Evolutionary conservation across 345 rosid genomes (phyloP), one percentile per base, ranked within the genome.

Genomic region (Draba incana): DNA sequence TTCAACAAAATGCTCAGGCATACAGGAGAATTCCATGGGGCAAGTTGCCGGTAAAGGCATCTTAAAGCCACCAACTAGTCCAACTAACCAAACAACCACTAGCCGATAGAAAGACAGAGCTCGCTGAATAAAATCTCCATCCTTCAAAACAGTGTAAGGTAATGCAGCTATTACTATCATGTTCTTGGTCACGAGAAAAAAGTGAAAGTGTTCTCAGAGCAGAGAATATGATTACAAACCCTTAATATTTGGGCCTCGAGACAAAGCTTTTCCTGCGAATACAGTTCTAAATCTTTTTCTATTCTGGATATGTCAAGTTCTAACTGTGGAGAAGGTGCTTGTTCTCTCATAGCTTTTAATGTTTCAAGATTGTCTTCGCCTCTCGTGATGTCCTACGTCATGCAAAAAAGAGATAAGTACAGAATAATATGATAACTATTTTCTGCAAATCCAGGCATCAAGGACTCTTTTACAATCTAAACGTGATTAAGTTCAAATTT

Each of bases 1-100:
- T 81, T 95, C 99, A 68, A 88, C 86, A 81, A 95, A 95, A 85
- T 95, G 98, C 85, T 95, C 98, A 16, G 99, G 99, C 97, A 92
- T 81, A 71, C 83, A 84, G 10, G 99, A 92, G 81, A 95, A 89
- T 70, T 88, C 88, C 98, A 84, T 85, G 31, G 99, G 91, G 74
- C 98, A 95, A 35, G 79, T 77, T 53, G 84, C 56, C 30, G 96
- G 93, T 20, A 92, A 77, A 58, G 99, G 98, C 96, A 95, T 92
- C 83, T 79, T 88, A 81, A 92, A 95, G 66, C 98, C 99, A 69
- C 97, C 98, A 76, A 85, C 90, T 78, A 92, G 80, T 68, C 79
- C 83, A 59, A 88, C 98, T 79, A 95, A 78, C 98, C 96, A 92
- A 74, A 86, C 87, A 69, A 95, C 79, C 85, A 95, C 83, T 65